These are phyloP conservation scores for Candida loeiensis DNA, from an alignment of 805 yeast genomes.

Conservation along the genomic window DNA sequence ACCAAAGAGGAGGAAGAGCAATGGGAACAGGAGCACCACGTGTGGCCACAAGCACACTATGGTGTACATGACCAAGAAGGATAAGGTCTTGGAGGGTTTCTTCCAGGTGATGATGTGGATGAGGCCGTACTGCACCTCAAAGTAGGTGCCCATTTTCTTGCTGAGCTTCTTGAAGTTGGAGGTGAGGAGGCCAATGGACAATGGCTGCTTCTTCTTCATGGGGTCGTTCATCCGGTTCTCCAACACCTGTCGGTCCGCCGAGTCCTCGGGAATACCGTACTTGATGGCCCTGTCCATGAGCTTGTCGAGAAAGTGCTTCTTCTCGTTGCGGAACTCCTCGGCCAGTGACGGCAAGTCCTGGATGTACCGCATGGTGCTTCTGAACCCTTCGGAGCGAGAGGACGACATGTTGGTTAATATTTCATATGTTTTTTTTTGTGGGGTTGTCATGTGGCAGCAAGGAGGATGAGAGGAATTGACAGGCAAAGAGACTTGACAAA, in stretches of 20 bases:
- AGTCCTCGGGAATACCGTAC: conserved; percentile 46
- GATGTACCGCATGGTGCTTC: conserved; percentile 12
- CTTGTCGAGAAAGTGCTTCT: conserved; percentile 53
- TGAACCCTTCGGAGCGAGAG: background rate
- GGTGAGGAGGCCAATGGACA: conserved; percentile 56
- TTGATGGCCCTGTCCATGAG: conserved; percentile 51
- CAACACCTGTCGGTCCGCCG: conserved; percentile 46
- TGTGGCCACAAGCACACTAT: conserved; percentile 70
- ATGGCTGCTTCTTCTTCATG: conserved; percentile 43
- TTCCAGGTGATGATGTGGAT: conserved; percentile 71
- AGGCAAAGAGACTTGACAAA: no score
- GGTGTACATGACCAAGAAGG: conserved; percentile 57
- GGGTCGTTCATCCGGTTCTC: conserved; percentile 43
- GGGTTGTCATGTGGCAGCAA: background rate
- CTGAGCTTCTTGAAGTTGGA: conserved; percentile 58
- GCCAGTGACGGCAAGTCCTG: conserved; percentile 29
- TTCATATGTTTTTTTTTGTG: conserved; percentile 1
- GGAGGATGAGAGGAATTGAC: no score
- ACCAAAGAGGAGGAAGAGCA: conserved; percentile 50
- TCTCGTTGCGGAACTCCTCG: conserved; percentile 19
- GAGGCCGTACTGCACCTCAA: conserved; percentile 58
- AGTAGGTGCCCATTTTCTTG: conserved; percentile 51
- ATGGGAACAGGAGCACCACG: conserved; percentile 60
- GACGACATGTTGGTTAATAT: background rate
- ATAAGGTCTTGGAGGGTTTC: conserved; percentile 64